Conservation (phyloP, 2,329 filamentous ascomycete species). For the Fusarium incarnatum region DNA sequence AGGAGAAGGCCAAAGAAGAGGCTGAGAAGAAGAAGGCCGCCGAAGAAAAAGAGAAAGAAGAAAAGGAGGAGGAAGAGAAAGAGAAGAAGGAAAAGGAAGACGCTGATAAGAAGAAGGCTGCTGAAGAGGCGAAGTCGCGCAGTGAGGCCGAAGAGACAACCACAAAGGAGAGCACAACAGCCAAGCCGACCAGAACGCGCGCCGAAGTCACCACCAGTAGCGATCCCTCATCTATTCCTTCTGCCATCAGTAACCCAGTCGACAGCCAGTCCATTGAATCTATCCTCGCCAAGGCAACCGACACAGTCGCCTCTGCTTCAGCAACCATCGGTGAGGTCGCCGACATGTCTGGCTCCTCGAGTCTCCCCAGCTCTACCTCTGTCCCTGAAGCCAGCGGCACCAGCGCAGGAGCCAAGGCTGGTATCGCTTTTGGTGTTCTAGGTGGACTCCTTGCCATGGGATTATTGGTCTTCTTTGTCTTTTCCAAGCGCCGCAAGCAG, state of each 20-base stretch:
- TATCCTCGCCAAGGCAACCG: conserved; percentile 49
- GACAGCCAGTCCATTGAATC: conserved; percentile 44
- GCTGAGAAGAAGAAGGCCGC: conserved; percentile 23
- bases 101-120: conserved; percentile 30
- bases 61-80: conserved; percentile 30
- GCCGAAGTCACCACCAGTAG: conserved; percentile 36
- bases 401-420: conserved; percentile 72
- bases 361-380: conserved; percentile 38
- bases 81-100: conserved; percentile 32
- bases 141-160: conserved; percentile 22
- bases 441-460: conserved; percentile 74
- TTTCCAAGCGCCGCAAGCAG: conserved; percentile 78
- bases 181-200: conserved; percentile 38
- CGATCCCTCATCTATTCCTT: conserved; percentile 36
- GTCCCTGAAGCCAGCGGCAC: conserved; percentile 38
- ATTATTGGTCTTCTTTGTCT: conserved; percentile 76
- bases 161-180: conserved; percentile 20
- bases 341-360: conserved; percentile 28
- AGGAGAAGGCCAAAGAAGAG: conserved; percentile 38
- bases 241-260: conserved; percentile 46
- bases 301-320: conserved; percentile 12
- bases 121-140: conserved; percentile 27
- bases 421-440: conserved; percentile 85
- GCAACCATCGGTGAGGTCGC: conserved; percentile 33
- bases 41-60: conserved; percentile 25